Percentiles rank a stretch among this genome's conserved stretches.
phyloP scores from a whole-genome alignment of 2,329 filamentous ascomycete genomes.

The Aspergillus sergii region DNA sequence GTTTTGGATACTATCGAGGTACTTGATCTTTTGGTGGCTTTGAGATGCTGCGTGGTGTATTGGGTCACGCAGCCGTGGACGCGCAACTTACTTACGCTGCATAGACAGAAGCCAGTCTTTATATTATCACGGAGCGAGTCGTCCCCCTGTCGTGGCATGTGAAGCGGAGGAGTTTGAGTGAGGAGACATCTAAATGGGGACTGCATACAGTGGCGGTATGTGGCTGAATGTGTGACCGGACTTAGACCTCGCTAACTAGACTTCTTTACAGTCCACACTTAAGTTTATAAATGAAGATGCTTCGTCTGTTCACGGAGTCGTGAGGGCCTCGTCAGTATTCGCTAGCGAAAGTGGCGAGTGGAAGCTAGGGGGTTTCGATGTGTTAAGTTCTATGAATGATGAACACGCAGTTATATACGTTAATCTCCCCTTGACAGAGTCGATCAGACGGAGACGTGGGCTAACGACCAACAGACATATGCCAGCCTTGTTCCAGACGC shows the following conservation, averaged over 20 bases:
- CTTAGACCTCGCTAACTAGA: background rate
- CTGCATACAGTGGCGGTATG: slow-evolving; percentile 79
- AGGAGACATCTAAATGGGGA: slow-evolving; percentile 97
- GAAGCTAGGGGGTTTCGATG: slow-evolving; percentile 93
- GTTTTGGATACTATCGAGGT: slow-evolving; percentile 94
- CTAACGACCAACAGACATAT: slow-evolving; percentile 64
- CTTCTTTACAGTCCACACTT: slow-evolving; percentile 68
- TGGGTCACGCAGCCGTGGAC: background rate
- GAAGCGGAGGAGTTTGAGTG: slow-evolving; percentile 80
- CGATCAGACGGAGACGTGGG: background rate
- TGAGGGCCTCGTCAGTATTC: slow-evolving; percentile 85
- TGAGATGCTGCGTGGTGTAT: background rate
- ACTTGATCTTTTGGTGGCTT: slow-evolving; percentile 26
- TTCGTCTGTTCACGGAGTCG: slow-evolving; percentile 82
- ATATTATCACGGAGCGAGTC: slow-evolving; percentile 91
- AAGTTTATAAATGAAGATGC: slow-evolving; percentile 97
- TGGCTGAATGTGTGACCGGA: background rate
- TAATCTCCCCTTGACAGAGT: slow-evolving; percentile 20
- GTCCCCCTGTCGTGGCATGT: slow-evolving; percentile 88
- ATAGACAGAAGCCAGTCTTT: slow-evolving; percentile 90
- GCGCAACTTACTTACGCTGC: slow-evolving; percentile 5
- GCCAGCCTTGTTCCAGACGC: slow-evolving; percentile 86
- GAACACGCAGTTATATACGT: slow-evolving; percentile 92
- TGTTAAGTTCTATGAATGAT: slow-evolving; percentile 92
- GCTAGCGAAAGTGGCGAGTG: slow-evolving; percentile 96